Base-by-base conservation (phyloP, 305 asterid species). In the Rubia tinctorum region DNA sequence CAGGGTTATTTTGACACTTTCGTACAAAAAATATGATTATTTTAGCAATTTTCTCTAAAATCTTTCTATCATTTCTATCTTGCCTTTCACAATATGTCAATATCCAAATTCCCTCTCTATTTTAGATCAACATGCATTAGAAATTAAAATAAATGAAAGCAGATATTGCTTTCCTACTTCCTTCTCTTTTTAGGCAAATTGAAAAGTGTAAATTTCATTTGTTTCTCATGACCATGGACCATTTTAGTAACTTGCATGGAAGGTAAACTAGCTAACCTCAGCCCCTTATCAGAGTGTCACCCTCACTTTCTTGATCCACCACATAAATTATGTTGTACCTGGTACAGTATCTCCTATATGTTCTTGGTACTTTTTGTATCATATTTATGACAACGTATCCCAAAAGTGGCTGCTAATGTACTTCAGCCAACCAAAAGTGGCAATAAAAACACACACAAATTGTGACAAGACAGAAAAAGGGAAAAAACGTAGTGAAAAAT, bases 391-490 rank as follows among this genome's bases (percentile, higher is more conserved):
- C 56, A 22, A 47, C 45, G 60, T 20, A 68, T 22, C 51, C 42
- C 34, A 17, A 49, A 51, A 49, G 27, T 12, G 34, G 13, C 68
- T 64, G 59, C 59, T 17, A 53, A 17, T 53, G 44, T 63, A 7
- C 59, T 64, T 64, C 12, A 64, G 20, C 66, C 55, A n/a, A 39
- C 66, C 55, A 71, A 71, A 70, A 70, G 73, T 34, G 37, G 62
- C 8, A 51, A 49, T 27, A 53, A 18, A 12, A 34, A 40, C 73
- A n/a, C 73, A 70, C 37, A 70, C 20, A 70, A 27, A 70, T 39
- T 70, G 73, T 70, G 73, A 70, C 58, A 30, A 18, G 66, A 70
- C 58, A 30, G 5, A 15, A 15, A 23, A 61, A 30, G n/a, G 17
- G 7, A 17, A 1, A 27, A n/a, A n/a, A n/a, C n/a, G n/a, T n/a